Percentiles rank a stretch among this genome's conserved stretches.
Evolutionary conservation across 176 grass and related monocot genomes (phyloP).

Genomic region (Stipa capillata): DNA sequence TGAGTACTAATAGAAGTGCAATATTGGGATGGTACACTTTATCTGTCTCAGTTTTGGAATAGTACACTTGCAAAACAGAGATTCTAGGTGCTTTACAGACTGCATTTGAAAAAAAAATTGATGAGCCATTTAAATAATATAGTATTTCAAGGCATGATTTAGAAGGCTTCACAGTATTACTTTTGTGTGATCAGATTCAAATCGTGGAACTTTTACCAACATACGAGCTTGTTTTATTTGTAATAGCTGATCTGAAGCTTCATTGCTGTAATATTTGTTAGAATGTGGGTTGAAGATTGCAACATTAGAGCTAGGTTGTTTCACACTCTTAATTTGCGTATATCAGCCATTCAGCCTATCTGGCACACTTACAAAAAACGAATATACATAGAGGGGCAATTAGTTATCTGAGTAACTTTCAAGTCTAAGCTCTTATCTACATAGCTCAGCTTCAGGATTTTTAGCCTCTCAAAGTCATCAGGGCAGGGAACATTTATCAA

Average conservation of each 20-base stretch:
- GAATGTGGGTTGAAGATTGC: no score
- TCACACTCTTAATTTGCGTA: no score
- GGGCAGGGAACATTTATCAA: not conserved
- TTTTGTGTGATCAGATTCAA: not conserved
- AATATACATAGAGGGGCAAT: not conserved
- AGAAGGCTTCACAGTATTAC: not conserved
- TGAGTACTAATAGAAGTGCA: not conserved
- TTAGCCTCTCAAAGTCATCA: not conserved
- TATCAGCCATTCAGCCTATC: no score
- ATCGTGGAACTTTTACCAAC: not conserved
- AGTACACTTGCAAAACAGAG: not conserved
- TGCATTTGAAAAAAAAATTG: not conserved
- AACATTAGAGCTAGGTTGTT: no score
- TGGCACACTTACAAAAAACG: not conserved
- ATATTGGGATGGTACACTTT: not conserved
- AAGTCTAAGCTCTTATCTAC: not conserved
- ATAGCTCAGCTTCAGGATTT: no score
- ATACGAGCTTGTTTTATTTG: not conserved
- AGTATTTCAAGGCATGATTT: not conserved
- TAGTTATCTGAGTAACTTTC: not conserved
- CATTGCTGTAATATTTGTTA: not conserved
- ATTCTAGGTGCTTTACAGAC: not conserved
- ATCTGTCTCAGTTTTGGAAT: no score
- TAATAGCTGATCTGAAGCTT: not conserved
- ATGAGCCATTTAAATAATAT: not conserved